A percentile compares a stretch with the other conserved stretches of the same genome.
phyloP scores from a whole-genome alignment of 2,329 filamentous ascomycete species.

The Xylaria sp. region DNA sequence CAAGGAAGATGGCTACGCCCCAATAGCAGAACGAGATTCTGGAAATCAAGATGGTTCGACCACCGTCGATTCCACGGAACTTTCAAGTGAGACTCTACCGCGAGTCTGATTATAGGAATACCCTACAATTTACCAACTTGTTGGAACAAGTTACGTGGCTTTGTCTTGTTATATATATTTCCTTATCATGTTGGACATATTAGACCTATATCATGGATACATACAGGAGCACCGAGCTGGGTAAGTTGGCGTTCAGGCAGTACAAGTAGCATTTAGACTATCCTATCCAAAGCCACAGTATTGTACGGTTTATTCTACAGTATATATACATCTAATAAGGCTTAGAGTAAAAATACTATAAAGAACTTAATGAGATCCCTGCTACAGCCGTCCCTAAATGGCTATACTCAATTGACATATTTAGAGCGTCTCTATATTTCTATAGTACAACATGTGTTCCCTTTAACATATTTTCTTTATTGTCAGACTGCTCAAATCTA shows the following conservation, averaged over 20 bases:
- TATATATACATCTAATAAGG: background rate
- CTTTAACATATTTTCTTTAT: too few species aligned
- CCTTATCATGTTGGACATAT: background rate
- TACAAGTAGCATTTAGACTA: slow-evolving; percentile 2
- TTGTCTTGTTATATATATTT: slow-evolving; percentile 8
- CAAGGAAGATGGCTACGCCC: slow-evolving; percentile 44
- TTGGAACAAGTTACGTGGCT: background rate
- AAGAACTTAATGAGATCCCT: too few species aligned
- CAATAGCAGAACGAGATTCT: slow-evolving; percentile 40
- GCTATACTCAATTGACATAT: background rate
- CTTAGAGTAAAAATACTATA: background rate
- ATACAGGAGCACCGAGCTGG: background rate
- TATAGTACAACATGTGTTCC: background rate
- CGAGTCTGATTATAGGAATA: slow-evolving; percentile 31
- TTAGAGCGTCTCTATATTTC: background rate
- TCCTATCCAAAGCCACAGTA: background rate
- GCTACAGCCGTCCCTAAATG: background rate
- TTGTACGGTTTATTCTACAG: background rate
- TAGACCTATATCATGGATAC: slow-evolving; percentile 22
- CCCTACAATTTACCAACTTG: background rate
- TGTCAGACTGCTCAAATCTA: too few species aligned
- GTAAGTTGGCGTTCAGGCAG: background rate
- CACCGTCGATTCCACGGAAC: slow-evolving; percentile 36
- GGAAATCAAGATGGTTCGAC: slow-evolving; percentile 30
- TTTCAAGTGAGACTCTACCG: slow-evolving; percentile 40